phyloP scores from a whole-genome alignment of 202 grass and related monocot species.

The Cymbopogon flexuosus region DNA sequence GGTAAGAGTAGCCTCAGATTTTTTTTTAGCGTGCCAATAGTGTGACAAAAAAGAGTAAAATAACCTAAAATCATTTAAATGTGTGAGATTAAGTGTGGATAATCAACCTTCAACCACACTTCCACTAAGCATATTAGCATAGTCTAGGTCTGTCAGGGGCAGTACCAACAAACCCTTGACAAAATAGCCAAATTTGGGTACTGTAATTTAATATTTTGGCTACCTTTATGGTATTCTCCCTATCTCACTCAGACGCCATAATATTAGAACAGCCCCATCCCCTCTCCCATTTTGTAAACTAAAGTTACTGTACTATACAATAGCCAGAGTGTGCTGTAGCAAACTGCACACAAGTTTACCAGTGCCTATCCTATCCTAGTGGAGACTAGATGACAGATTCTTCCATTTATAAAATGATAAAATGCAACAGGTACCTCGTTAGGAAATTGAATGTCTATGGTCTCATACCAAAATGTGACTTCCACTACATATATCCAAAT shows the following conservation, averaged over 20 bases:
- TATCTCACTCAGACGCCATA: background rate
- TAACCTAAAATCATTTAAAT: background rate
- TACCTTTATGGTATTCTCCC: background rate
- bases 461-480: background rate
- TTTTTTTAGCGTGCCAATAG: slow-evolving; percentile 6
- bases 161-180: background rate
- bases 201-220: background rate
- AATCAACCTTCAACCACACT: background rate
- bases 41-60: slow-evolving; percentile 6
- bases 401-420: background rate
- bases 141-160: background rate
- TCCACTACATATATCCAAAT: background rate
- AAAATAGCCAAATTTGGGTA: background rate
- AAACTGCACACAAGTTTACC: background rate
- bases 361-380: background rate
- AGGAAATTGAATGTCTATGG: background rate
- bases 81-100: background rate
- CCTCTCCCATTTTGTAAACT: background rate
- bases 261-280: background rate
- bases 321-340: background rate
- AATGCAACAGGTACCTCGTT: background rate
- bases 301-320: background rate
- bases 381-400: background rate
- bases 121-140: background rate
- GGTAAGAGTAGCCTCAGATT: background rate